Base-by-base conservation (phyloP, 78 protist genomes). In the Ministeria vibrans region DNA sequence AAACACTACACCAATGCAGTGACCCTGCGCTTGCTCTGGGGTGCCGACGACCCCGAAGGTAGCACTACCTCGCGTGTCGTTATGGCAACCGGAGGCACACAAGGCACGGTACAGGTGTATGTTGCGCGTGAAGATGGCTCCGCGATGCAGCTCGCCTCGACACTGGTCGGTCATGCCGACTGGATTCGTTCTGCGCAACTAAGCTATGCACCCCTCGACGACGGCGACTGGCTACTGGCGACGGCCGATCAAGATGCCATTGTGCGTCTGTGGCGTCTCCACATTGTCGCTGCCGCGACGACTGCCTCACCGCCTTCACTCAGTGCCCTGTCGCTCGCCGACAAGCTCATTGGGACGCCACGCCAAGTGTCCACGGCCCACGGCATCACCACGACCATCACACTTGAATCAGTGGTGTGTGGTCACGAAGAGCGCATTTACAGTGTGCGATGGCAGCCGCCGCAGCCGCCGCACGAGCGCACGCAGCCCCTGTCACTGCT, bases 371-470 rank as follows among this genome's bases (percentile, higher is more conserved):
- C 42, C 41, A 34, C 42, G 4, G 71, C 23, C 34, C 25, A 20
- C 71, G 41, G 13, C 38, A 25, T 2, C 23, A 6, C 38, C 18
- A 4, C 39, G 4, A 41, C 41, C 25, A 41, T 18, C 7, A 41
- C 76, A 2, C 70, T 83, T 11, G 91, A 87, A 27, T 39, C 91
- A 1, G 87, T 87, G 23, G 32, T 87, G 27, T 55, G 79, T 5
- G 91, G 84, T 22, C 91, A 87, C 71, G 91, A 83, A 13, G 86
- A 83, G 34, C 79, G 87, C 84, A 85, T 87, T 1, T 83, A 83
- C 70, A 69, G 81, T 18, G 74, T 82, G 27, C 73, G 64, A 11
- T 87, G 91, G 91, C 22, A 53, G 45, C 83, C 85, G 30, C 79
- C 84, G 0, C 23, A 32, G 61, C 66, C 69, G 39, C 30, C 20